Base-by-base conservation (phyloP, 305 asterid genomes). In the Solanum hybrid region DNA sequence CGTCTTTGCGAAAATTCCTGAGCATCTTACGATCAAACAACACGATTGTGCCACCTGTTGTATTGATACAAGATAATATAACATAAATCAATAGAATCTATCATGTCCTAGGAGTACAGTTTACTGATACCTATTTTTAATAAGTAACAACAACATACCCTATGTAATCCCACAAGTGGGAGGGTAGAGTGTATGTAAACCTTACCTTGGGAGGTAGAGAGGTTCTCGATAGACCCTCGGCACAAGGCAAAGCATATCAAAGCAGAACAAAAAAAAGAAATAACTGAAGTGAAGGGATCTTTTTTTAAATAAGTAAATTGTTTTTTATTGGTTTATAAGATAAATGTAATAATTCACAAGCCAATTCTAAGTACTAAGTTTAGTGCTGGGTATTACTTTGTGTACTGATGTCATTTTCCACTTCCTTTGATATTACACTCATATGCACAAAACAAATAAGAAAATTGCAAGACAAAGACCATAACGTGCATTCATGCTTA, bases 1-100 rank as follows among this genome's bases (percentile, higher is more conserved):
- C 98, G 91, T 97, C 99, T 92, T 96, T 97, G 86, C 99, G 96
- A 88, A 97, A 97, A 92, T 97, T 97, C 91, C 99, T 94, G 90
- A 97, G 98, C 99, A 94, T 95, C 95, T 97, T 97, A 74, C 99
- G 98, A 92, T 97, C 98, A 92, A 97, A 97, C 93, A 97, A 89
- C 93, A 97, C 96, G 80, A 97, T 92, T 78, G 95, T 95, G 91
- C 99, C 99, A 93, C 98, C 99, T 97, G 92, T 89, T 91, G 91
- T 88, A 82, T 82, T 90, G 89, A 36, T 90, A 86, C 69, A 85
- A 28, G 90, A 89, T 31, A 86, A 22, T 29, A 85, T 75, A 33
- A 87, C 87, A 89, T 81, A 75, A 88, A 28, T 26, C 64, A 82
- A 40, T 28, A 82, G 69, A 82, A 82, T 46, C 36, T 82, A 40